Evolutionary conservation across 139 green algal genomes (phyloP).

Genomic region (Ulvella scutata): DNA sequence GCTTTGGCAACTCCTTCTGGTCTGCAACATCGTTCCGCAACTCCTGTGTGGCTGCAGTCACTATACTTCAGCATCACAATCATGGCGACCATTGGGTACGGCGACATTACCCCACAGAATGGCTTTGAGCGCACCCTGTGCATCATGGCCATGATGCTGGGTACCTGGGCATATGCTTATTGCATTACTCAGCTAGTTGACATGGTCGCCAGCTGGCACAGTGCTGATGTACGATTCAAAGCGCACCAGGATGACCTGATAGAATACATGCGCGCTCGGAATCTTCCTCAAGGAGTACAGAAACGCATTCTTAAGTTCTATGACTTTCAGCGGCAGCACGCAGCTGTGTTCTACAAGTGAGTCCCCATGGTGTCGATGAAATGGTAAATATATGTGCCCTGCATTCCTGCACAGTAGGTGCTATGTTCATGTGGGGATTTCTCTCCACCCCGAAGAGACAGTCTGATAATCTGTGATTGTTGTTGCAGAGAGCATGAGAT

Average conservation of each 20-base stretch:
- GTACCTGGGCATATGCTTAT: not conserved
- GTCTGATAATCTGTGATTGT: too few species aligned
- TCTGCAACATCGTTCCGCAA: too few species aligned
- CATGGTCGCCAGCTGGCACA: not conserved
- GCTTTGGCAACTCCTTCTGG: too few species aligned
- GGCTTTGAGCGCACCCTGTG: not conserved
- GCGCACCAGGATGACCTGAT: not conserved
- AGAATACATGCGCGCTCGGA: not conserved
- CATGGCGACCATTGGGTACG: not conserved
- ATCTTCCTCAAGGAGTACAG: not conserved
- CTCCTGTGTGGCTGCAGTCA: too few species aligned
- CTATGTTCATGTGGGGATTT: too few species aligned
- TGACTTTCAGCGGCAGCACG: not conserved
- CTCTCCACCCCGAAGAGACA: too few species aligned
- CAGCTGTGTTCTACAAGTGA: slow-evolving; percentile 1
- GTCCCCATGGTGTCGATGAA: too few species aligned
- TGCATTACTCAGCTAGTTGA: slow-evolving; percentile 2
- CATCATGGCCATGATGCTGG: not conserved
- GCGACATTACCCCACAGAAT: not conserved
- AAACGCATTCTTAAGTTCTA: not conserved
- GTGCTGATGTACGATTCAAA: not conserved
- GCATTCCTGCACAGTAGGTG: too few species aligned
- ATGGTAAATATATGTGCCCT: too few species aligned
- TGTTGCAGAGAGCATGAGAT: not conserved
- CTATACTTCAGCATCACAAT: not conserved